Base-by-base conservation (phyloP, 2,329 filamentous ascomycete species). In the Colletotrichum liaoningense region DNA sequence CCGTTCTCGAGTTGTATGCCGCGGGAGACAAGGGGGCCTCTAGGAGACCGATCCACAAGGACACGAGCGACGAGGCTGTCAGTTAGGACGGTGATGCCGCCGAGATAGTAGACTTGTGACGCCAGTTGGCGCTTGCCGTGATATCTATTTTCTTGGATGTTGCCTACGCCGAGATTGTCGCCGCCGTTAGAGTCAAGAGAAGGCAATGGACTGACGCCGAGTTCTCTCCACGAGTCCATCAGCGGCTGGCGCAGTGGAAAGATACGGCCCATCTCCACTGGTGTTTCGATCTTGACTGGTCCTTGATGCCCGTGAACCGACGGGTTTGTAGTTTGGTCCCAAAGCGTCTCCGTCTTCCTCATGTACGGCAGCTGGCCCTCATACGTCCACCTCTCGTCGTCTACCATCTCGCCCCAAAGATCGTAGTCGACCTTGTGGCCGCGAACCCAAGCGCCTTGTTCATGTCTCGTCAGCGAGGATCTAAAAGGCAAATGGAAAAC, bases 361-460 rank as follows among this genome's bases (percentile, higher is more conserved):
- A 87, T 83, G 78, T 86, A 90, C 1, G 85, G 84, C 14, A 86
- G 80, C 52, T 88, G 81, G 12, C 82, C 82, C 5, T 85, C 78
- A 69, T 86, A 87, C 71, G 82, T 83, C 82, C 87, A 90, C 2
- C 80, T 77, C 1, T 81, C 55, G 67, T 89, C 86, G 1, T 63
- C 57, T 42, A 80, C 75, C 28, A 77, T 28, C 12, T 77, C 55
- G 12, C 78, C 67, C 87, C 86, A 88, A 46, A 82, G 79, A 26
- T 88, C 82, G 73, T 85, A 88, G 74, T 88, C 86, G 8, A 78
- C 77, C 2, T 79, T 78, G 30, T 82, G 80, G 2, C 86, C 86
- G 42, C 86, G 84, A 30, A 84, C 83, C 80, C 86, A 86, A 5
- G 78, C 81, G 7, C 19, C 79, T 73, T 1, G 5, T 19, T 42